phyloP scores from a whole-genome alignment of 2,329 filamentous ascomycete species.

The Septoria linicola region DNA sequence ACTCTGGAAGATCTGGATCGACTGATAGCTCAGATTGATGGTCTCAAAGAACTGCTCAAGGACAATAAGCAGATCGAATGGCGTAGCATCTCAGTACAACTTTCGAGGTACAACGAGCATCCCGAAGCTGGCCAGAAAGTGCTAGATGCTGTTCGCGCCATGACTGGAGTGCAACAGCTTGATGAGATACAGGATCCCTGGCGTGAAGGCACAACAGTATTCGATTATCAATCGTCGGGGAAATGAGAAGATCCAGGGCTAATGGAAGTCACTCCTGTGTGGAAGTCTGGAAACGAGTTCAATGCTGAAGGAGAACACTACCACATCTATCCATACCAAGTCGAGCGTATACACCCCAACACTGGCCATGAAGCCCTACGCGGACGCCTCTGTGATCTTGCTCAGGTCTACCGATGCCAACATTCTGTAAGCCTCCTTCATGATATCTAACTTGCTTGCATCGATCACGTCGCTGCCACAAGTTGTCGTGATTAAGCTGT shows the following conservation, averaged over 20 bases:
- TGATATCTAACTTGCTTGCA: no score
- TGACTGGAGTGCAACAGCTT: constrained; percentile 15
- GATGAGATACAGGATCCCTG: constrained; percentile 20
- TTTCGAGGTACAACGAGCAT: constrained; percentile 19
- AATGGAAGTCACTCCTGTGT: no score
- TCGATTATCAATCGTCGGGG: constrained; percentile 10
- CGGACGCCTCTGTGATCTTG: no score
- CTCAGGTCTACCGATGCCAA: no score
- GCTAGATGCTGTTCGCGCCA: constrained; percentile 12
- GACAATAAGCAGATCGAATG: constrained; percentile 10
- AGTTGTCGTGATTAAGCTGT: no score
- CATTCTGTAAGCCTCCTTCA: no score
- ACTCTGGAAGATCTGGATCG: constrained; percentile 19
- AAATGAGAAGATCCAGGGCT: background rate
- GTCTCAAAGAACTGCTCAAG: constrained; percentile 7
- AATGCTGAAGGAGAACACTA: no score
- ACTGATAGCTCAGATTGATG: constrained; percentile 17
- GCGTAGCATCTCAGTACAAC: constrained; percentile 20
- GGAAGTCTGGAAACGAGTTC: no score
- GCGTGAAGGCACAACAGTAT: constrained; percentile 19
- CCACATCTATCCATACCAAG: no score
- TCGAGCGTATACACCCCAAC: no score
- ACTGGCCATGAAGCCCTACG: no score
- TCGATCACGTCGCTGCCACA: no score
- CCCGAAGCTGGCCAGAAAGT: constrained; percentile 13